Percentiles rank a stretch among this genome's conserved stretches.
Evolutionary conservation across 805 yeast species (phyloP).

Genomic region (Sungouiozyma intestinalis): DNA sequence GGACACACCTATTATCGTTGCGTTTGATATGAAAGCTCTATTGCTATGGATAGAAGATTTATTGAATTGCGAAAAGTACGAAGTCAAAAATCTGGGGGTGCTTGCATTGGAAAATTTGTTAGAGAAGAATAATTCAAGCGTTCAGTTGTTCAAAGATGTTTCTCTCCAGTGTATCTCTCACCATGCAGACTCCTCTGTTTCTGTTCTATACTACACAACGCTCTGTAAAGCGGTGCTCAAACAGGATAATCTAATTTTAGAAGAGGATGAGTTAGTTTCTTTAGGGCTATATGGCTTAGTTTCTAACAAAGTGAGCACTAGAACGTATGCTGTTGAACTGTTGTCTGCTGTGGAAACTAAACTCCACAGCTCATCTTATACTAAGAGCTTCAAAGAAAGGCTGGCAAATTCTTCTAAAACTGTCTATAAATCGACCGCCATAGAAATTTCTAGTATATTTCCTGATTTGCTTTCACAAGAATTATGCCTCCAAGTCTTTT

Average conservation of each 20-base stretch:
- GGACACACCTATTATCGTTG: conserved; percentile 35
- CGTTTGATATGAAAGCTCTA: conserved; percentile 61
- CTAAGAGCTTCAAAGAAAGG: conserved; percentile 55
- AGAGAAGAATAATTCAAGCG: conserved; percentile 44
- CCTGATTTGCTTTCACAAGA: conserved; percentile 50
- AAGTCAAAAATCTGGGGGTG: conserved; percentile 52
- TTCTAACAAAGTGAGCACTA: conserved; percentile 52
- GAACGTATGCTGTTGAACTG: conserved; percentile 65
- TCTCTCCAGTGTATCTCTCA: conserved; percentile 62
- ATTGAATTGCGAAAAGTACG: conserved; percentile 47
- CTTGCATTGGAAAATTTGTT: conserved; percentile 63
- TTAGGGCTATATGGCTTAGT: conserved; percentile 73
- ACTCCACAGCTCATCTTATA: conserved; percentile 42
- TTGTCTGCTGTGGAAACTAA: conserved; percentile 55
- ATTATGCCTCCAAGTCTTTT: conserved; percentile 56
- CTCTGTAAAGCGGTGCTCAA: conserved; percentile 54
- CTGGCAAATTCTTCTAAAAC: conserved; percentile 68
- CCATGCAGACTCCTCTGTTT: conserved; percentile 38
- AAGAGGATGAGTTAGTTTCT: conserved; percentile 59
- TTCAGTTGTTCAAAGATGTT: conserved; percentile 45
- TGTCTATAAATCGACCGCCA: conserved; percentile 78
- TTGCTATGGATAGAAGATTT: conserved; percentile 76
- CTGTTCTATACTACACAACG: conserved; percentile 61
- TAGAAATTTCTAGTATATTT: conserved; percentile 64
- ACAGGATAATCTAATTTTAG: conserved; percentile 37